phyloP scores from a whole-genome alignment of 768 basidiomycete species.

The Myochromella boudieri region DNA sequence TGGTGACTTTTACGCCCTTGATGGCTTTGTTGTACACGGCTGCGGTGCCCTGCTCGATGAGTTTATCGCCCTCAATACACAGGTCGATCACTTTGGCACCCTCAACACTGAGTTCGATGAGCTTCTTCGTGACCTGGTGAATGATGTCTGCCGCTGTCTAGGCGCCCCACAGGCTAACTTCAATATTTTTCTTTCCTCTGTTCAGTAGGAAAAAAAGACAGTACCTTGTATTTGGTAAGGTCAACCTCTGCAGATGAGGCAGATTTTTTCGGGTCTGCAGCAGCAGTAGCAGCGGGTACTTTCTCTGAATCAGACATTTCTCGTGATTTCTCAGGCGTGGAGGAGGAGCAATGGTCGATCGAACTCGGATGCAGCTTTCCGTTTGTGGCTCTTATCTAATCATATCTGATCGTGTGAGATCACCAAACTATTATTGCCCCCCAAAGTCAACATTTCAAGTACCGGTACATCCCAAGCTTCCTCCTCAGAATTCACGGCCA shows the following conservation, averaged over 20 bases:
- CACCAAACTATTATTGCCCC: background rate
- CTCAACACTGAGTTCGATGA: conserved; percentile 73
- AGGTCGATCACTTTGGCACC: conserved; percentile 90
- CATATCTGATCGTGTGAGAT: conserved; percentile 15
- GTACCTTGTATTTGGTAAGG: conserved; percentile 86
- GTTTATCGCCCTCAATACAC: conserved; percentile 90
- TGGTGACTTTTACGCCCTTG: conserved; percentile 84
- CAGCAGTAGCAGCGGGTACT: conserved; percentile 33
- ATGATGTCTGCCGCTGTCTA: conserved; percentile 93
- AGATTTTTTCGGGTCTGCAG: conserved; percentile 48
- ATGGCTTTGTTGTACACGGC: conserved; percentile 88
- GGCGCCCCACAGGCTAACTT: conserved; percentile 13
- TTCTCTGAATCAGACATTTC: conserved; percentile 66
- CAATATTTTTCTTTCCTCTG: conserved; percentile 21
- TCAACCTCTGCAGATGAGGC: conserved; percentile 66
- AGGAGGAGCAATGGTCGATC: conserved; percentile 4
- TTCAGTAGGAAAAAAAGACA: conserved; percentile 4
- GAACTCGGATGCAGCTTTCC: background rate
- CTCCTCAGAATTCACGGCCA: too few species aligned
- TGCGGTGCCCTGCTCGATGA: conserved; percentile 82
- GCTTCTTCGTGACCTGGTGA: conserved; percentile 79
- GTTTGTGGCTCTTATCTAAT: conserved; percentile 21
- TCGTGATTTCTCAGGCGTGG: conserved; percentile 9
- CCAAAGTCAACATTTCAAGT: too few species aligned
- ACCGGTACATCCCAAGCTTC: too few species aligned